Evolutionary conservation across 164 flowering plant species (phyloP).

Genomic region (Stephania japonica): DNA sequence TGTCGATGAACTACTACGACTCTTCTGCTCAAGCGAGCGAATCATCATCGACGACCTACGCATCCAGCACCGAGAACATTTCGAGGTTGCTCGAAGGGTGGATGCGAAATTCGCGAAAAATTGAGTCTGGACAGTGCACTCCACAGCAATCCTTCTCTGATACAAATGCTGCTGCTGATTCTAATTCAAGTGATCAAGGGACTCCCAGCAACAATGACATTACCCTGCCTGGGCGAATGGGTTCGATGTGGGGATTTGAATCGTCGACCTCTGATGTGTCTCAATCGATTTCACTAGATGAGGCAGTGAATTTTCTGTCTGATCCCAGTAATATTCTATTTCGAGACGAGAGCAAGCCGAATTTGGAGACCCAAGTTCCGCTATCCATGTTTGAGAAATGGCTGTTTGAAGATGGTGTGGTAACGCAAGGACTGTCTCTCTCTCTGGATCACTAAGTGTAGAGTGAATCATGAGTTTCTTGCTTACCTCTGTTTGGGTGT

Average conservation of each 20-base stretch:
- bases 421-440: not conserved
- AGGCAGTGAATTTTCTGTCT: slow-evolving; percentile 9
- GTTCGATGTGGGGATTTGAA: slow-evolving; percentile 19
- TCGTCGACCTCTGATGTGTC: slow-evolving; percentile 35
- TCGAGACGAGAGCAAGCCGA: slow-evolving; percentile 38
- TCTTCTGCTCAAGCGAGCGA: not conserved
- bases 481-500: not conserved
- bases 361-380: slow-evolving; percentile 20
- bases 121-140: slow-evolving; percentile 21
- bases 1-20: slow-evolving; percentile 7
- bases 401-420: slow-evolving; percentile 25
- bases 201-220: slow-evolving; percentile 18
- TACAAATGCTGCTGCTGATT: slow-evolving; percentile 6
- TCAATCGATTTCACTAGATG: slow-evolving; percentile 15
- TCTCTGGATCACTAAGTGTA: not conserved
- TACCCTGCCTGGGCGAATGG: not conserved
- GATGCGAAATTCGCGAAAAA: slow-evolving; percentile 36
- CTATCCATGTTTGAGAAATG: slow-evolving; percentile 25
- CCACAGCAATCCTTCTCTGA: slow-evolving; percentile 17
- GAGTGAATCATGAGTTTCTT: not conserved
- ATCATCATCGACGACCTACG: slow-evolving; percentile 29
- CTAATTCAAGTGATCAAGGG: slow-evolving; percentile 29
- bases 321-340: slow-evolving; percentile 17
- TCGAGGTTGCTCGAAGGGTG: slow-evolving; percentile 57
- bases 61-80: slow-evolving; percentile 67